A percentile compares a stretch with the other conserved stretches of the same genome.
These are phyloP conservation scores for Trichosporon faecale DNA, from an alignment of 1,284 basidiomycete genomes.

Conservation along the genomic window DNA sequence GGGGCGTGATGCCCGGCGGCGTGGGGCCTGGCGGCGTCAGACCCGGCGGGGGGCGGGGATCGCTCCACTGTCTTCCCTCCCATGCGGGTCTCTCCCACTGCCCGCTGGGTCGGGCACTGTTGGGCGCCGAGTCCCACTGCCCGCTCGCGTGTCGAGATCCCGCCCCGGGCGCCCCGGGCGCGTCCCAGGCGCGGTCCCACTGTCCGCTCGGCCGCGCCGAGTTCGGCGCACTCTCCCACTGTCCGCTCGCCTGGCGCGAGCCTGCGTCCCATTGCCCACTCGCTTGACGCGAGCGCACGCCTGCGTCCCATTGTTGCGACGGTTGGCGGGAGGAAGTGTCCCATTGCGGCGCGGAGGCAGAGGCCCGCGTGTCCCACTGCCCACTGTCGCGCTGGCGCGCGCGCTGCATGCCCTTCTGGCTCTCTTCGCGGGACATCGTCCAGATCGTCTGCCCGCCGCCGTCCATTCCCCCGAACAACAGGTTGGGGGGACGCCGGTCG, in stretches of 20 bases:
- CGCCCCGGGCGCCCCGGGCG: no score
- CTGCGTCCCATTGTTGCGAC: background rate
- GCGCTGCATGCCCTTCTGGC: conserved; percentile 29
- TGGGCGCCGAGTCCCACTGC: background rate
- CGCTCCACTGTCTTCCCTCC: background rate
- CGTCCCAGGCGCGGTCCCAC: background rate
- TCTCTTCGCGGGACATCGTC: conserved; percentile 40
- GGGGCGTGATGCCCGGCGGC: background rate
- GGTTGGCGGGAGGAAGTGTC: background rate
- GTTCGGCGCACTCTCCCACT: background rate
- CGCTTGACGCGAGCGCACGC: background rate
- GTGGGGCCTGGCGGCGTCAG: background rate
- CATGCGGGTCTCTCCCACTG: background rate
- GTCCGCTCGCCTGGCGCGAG: background rate
- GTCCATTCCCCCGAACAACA: conserved; percentile 31
- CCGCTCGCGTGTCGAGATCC: background rate
- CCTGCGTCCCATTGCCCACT: background rate
- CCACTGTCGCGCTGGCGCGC: background rate
- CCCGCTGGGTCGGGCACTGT: background rate
- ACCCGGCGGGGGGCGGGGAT: background rate
- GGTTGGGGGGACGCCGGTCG: conserved; percentile 10
- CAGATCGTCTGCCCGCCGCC: conserved; percentile 33
- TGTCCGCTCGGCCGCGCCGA: background rate
- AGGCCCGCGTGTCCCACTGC: background rate
- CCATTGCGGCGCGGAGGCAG: background rate